These are phyloP conservation scores for Tetrapyrgos nigripes DNA, from an alignment of 1,284 basidiomycete species.

Conservation along the genomic window DNA sequence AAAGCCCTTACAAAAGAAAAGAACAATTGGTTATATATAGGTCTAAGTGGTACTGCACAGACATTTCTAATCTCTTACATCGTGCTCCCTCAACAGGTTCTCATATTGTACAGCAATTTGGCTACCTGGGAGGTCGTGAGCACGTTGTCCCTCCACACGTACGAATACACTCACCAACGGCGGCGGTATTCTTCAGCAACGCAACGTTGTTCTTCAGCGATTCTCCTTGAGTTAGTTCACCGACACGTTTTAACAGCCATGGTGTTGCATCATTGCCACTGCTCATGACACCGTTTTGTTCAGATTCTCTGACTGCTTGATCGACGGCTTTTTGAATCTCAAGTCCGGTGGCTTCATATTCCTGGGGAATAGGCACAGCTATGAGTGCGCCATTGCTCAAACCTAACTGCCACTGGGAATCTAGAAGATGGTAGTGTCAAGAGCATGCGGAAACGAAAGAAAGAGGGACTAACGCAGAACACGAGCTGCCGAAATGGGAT, in stretches of 20 bases:
- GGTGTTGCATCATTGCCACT: slow-evolving; percentile 94
- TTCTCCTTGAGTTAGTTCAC: slow-evolving; percentile 79
- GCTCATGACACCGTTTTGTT: slow-evolving; percentile 81
- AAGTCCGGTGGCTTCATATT: slow-evolving; percentile 72
- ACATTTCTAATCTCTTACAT: slow-evolving; percentile 39
- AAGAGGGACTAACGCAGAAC: slow-evolving; percentile 66
- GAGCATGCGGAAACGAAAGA: not conserved
- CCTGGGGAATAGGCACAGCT: slow-evolving; percentile 89
- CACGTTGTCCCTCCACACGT: slow-evolving; percentile 9
- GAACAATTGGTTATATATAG: not conserved
- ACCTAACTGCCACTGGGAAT: slow-evolving; percentile 64
- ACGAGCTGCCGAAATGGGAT: slow-evolving; percentile 68
- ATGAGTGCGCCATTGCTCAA: slow-evolving; percentile 82
- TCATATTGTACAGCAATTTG: slow-evolving; percentile 85
- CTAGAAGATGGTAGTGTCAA: slow-evolving; percentile 43
- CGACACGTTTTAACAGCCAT: slow-evolving; percentile 89
- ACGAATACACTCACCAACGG: slow-evolving; percentile 63
- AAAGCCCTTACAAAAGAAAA: slow-evolving; percentile 4
- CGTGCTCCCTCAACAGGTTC: slow-evolving; percentile 47
- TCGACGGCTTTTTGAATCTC: slow-evolving; percentile 85
- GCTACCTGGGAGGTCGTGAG: slow-evolving; percentile 54
- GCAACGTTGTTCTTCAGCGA: slow-evolving; percentile 85
- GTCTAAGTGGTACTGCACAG: not conserved
- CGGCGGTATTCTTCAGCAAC: slow-evolving; percentile 91
- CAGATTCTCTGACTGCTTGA: slow-evolving; percentile 85